Conservation (phyloP, 495 filamentous ascomycete species). For the Melanomma pulvis-pyrius region DNA sequence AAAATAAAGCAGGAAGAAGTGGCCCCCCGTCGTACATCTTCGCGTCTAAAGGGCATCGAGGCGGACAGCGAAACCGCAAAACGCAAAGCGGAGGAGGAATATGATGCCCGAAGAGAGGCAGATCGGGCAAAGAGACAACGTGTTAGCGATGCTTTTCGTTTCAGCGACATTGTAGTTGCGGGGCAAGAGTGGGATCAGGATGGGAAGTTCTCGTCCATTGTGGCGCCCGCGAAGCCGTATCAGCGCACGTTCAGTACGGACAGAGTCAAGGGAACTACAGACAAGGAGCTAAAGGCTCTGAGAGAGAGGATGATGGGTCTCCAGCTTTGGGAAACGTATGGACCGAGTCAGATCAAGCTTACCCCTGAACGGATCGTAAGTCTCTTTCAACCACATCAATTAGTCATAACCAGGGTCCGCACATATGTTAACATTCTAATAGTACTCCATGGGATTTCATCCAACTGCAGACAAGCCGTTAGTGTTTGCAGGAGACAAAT, state of each 20-base stretch:
- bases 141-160: slow-evolving; percentile 68
- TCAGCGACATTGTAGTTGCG: slow-evolving; percentile 77
- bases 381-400: background rate
- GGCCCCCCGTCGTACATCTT: slow-evolving; percentile 64
- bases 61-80: slow-evolving; percentile 76
- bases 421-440: background rate
- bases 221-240: slow-evolving; percentile 72
- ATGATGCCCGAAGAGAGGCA: slow-evolving; percentile 60
- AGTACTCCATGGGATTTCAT: slow-evolving; percentile 84
- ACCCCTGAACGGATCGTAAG: slow-evolving; percentile 76
- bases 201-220: slow-evolving; percentile 57
- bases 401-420: background rate
- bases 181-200: slow-evolving; percentile 64
- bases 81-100: slow-evolving; percentile 76
- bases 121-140: slow-evolving; percentile 72
- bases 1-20: slow-evolving; percentile 53
- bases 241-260: slow-evolving; percentile 78
- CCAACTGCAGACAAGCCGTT: slow-evolving; percentile 81
- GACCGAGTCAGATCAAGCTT: slow-evolving; percentile 87
- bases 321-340: slow-evolving; percentile 78
- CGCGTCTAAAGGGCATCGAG: slow-evolving; percentile 65
- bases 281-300: slow-evolving; percentile 74
- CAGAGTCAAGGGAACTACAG: slow-evolving; percentile 78
- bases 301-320: slow-evolving; percentile 80
- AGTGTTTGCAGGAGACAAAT: slow-evolving; percentile 94